Percentiles rank a stretch among this genome's conserved stretches.
Evolutionary conservation across 2,329 filamentous ascomycete species (phyloP).

Genomic region (Phialophora verrucosa): DNA sequence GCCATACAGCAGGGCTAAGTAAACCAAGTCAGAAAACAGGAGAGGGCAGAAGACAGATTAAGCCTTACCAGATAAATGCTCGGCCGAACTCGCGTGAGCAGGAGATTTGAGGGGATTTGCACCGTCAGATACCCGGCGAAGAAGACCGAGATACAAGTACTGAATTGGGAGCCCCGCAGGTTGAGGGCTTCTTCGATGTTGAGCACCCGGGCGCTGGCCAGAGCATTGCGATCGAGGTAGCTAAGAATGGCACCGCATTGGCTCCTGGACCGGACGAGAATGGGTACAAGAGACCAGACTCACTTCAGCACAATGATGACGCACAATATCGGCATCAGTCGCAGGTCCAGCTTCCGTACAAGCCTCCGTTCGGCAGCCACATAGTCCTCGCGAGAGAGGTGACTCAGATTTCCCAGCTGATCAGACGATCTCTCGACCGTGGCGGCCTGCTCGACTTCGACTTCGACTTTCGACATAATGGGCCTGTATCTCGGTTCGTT

Average conservation of each 20-base stretch:
- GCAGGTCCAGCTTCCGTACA: background rate
- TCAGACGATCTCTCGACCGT: too few relatives aligned
- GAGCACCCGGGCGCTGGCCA: background rate
- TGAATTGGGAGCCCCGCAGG: background rate
- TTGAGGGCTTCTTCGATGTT: background rate
- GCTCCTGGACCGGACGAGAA: too few relatives aligned
- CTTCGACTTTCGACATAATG: too few relatives aligned
- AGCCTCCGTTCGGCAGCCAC: background rate
- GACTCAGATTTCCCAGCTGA: too few relatives aligned
- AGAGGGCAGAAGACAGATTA: slow-evolving; percentile 11
- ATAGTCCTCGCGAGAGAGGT: background rate
- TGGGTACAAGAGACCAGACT: too few relatives aligned
- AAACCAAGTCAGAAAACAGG: too few relatives aligned
- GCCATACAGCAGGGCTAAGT: background rate
- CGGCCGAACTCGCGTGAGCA: slow-evolving; percentile 71
- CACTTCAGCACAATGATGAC: background rate
- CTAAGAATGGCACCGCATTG: background rate
- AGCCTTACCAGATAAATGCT: slow-evolving; percentile 67
- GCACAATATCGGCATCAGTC: background rate
- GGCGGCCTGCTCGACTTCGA: too few relatives aligned
- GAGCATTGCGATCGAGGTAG: background rate
- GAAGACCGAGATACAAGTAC: slow-evolving; percentile 63
- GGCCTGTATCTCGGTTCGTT: too few relatives aligned
- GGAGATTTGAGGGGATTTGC: slow-evolving; percentile 67
- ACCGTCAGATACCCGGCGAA: slow-evolving; percentile 75